Percentiles rank a stretch among this genome's conserved stretches.
These are phyloP conservation scores for Fusarium sp. DNA, from an alignment of 2,329 filamentous ascomycete genomes.

Conservation along the genomic window DNA sequence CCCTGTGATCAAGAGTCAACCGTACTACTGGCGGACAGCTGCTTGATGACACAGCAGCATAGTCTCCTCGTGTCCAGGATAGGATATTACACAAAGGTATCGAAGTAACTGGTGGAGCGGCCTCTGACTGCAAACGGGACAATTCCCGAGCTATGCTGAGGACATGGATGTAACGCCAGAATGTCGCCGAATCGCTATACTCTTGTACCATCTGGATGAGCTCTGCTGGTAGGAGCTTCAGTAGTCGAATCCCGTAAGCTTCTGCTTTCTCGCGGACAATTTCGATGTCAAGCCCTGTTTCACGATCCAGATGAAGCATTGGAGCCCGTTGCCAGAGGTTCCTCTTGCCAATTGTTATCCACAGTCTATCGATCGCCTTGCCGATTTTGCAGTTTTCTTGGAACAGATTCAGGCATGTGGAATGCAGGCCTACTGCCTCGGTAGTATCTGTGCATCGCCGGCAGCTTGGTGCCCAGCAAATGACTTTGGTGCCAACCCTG, in stretches of 20 bases:
- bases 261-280: slow-evolving; percentile 12
- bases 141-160: slow-evolving; percentile 1
- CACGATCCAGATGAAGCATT: background rate
- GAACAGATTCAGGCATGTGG: background rate
- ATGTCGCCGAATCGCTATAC: background rate
- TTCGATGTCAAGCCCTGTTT: background rate
- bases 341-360: background rate
- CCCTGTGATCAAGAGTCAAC: slow-evolving; percentile 1
- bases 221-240: background rate
- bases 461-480: slow-evolving; percentile 4
- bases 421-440: background rate
- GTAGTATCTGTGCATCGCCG: background rate
- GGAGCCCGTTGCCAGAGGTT: slow-evolving; percentile 13
- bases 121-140: background rate
- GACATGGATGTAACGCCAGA: slow-evolving; percentile 7
- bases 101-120: background rate
- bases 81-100: background rate
- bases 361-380: background rate
- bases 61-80: slow-evolving; percentile 3
- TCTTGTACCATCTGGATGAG: slow-evolving; percentile 4
- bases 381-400: background rate
- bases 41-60: background rate
- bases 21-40: background rate
- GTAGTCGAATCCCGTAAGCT: background rate
- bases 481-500: background rate